Evolutionary conservation across 2,329 filamentous ascomycete genomes (phyloP).

Genomic region (Madurella mycetomatis): DNA sequence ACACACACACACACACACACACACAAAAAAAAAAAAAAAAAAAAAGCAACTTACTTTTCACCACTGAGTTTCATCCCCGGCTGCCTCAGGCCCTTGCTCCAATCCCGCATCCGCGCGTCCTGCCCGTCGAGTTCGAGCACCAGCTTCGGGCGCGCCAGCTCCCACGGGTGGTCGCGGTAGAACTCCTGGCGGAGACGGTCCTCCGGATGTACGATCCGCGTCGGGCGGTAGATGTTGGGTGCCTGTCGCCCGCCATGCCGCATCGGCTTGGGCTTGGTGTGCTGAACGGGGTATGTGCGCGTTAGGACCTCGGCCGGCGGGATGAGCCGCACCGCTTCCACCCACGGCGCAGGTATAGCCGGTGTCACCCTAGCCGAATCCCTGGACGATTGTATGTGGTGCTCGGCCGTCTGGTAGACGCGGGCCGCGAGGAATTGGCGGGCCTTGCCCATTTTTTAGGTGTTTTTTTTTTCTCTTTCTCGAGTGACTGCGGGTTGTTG

Average conservation of each 20-base stretch:
- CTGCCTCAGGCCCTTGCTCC: conserved; percentile 72
- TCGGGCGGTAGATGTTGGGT: conserved; percentile 75
- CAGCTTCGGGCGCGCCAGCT: conserved; percentile 81
- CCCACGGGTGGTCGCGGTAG: conserved; percentile 95
- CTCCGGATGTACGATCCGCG: conserved; percentile 74
- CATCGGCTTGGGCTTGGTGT: conserved; percentile 38
- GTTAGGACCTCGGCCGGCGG: conserved; percentile 57
- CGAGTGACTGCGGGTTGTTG: conserved; percentile 2
- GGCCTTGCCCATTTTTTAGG: conserved; percentile 30
- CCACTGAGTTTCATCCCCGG: conserved; percentile 72
- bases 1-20: too few species aligned
- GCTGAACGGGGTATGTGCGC: conserved; percentile 48
- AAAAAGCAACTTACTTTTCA: conserved; percentile 62
- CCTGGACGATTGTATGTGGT: conserved; percentile 16
- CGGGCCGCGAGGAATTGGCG: conserved; percentile 36
- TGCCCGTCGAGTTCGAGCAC: conserved; percentile 82
- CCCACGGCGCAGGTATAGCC: conserved; percentile 41
- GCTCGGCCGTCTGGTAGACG: conserved; percentile 40
- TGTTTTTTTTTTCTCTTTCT: not conserved
- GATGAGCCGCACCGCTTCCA: conserved; percentile 46
- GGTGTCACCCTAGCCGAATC: too few species aligned
- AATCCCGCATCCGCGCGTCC: conserved; percentile 71
- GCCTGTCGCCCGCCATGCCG: conserved; percentile 50
- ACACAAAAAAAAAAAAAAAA: not conserved
- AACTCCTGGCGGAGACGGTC: conserved; percentile 77